Percentiles rank a stretch among this genome's conserved stretches.
phyloP scores from a whole-genome alignment of 495 filamentous ascomycete genomes.

The Hypoxylon fragiforme region DNA sequence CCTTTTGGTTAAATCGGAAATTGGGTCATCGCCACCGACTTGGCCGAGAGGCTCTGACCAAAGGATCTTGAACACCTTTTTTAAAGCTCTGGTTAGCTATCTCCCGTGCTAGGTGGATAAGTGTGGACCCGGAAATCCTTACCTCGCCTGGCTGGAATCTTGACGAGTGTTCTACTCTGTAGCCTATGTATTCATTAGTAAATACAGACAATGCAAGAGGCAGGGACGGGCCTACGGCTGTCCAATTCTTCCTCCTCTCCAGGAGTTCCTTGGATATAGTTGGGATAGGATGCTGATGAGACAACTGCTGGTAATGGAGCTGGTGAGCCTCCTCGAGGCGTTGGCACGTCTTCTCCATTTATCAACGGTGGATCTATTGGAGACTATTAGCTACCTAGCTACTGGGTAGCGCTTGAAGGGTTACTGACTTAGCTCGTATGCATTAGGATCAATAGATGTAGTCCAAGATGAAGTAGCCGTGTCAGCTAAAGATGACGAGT shows the following conservation, averaged over 20 bases:
- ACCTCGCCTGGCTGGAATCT: constrained; percentile 50
- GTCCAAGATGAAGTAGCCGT: constrained; percentile 19
- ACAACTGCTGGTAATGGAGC: constrained; percentile 2
- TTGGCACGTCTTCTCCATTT: constrained; percentile 23
- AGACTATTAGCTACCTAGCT: constrained; percentile 8
- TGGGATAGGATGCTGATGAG: constrained; percentile 10
- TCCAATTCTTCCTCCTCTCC: constrained; percentile 33
- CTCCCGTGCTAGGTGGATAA: no score
- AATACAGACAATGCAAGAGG: not conserved
- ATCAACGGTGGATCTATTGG: constrained; percentile 9
- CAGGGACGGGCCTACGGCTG: constrained; percentile 21
- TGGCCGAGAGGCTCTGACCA: constrained; percentile 52
- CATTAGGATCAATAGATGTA: constrained; percentile 21
- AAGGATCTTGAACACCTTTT: constrained; percentile 52
- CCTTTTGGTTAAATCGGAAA: constrained; percentile 37
- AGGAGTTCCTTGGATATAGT: constrained; percentile 35
- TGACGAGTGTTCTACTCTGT: constrained; percentile 43
- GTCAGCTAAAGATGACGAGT: constrained; percentile 21
- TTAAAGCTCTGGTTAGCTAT: constrained; percentile 7
- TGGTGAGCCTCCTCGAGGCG: constrained; percentile 28
- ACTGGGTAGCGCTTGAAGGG: not conserved
- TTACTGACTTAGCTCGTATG: constrained; percentile 26
- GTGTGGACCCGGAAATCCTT: constrained; percentile 1
- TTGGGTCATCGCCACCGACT: constrained; percentile 34
- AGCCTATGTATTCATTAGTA: constrained; percentile 38